These are phyloP conservation scores for Colletotrichum shisoi DNA, from an alignment of 2,329 filamentous ascomycete genomes.

Conservation along the genomic window DNA sequence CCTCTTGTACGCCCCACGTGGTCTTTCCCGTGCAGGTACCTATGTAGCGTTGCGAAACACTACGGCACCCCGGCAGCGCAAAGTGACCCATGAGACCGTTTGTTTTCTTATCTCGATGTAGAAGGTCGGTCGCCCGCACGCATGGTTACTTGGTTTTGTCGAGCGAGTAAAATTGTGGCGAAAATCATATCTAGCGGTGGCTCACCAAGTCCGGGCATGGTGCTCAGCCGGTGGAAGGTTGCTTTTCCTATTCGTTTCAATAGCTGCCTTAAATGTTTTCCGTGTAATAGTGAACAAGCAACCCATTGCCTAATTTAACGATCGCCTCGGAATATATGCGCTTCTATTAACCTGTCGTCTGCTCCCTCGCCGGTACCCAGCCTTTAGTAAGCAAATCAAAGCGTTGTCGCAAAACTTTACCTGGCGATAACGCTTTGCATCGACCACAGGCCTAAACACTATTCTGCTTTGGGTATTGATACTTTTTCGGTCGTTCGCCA, in stretches of 20 bases:
- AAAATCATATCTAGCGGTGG: slow-evolving; percentile 17
- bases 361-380: slow-evolving; percentile 2
- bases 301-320: background rate
- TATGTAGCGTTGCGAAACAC: background rate
- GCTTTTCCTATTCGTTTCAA: background rate
- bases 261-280: background rate
- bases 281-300: too few species aligned
- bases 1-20: slow-evolving; percentile 9
- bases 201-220: background rate
- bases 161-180: background rate
- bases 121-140: slow-evolving; percentile 14
- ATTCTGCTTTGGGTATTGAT: slow-evolving; percentile 16
- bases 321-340: slow-evolving; percentile 1
- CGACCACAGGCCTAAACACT: background rate
- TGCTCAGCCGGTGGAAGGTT: background rate
- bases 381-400: slow-evolving; percentile 11
- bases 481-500: slow-evolving; percentile 14
- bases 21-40: slow-evolving; percentile 1
- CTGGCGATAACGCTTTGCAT: background rate
- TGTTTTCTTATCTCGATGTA: slow-evolving; percentile 6
- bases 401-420: slow-evolving; percentile 1
- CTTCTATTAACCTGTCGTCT: slow-evolving; percentile 21
- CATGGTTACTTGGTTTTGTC: background rate
- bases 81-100: background rate
- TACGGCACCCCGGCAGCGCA: background rate